Base-by-base conservation (phyloP, 257 asterid species). In the Perilla frutescens region DNA sequence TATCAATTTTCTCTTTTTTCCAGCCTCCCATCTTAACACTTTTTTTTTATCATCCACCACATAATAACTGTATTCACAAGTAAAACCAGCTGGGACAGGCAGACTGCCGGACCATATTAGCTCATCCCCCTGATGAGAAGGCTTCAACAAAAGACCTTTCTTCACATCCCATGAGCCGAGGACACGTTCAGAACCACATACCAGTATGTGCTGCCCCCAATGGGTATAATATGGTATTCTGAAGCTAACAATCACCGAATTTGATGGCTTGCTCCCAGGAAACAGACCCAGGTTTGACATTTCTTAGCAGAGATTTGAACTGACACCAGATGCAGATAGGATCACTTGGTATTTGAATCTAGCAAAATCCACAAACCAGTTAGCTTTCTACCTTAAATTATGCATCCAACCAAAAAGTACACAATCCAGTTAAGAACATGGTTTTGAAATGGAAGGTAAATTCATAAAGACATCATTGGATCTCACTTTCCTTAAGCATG, bases 111-210 rank as follows among this genome's bases (percentile, higher is more conserved):
- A 83, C 99, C 99, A 95, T 71, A 95, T 82, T 31, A 95, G 96
- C 82, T 92, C 98, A 41, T 83, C 93, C 26, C 91, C 96, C 66
- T 61, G 88, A 78, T 95, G 96, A 83, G 80, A 84, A 63, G 99
- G 99, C 79, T 62, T 88, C 89, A 95, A 62, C 55, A 87, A 40
- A 64, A 95, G 87, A 78, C 99, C 98, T 73, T 80, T 95, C 84
- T 92, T 95, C 81, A 86, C 96, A 70, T 82, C 91, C 99, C 96
- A 90, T 43, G 96, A 85, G 75, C 99, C 99, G 29, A 95, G 93
- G 41, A 87, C 75, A 4, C 92, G 87, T 55, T 84, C 96, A 3
- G 98, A 92, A 49, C 99, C 99, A 72, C 97, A 91, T 15, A 95
- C 90, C 67, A 92, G 84, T 69, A 95, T 79, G 34, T 83, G 84